These are phyloP conservation scores for Catunica adiposa DNA, from an alignment of 2,329 filamentous ascomycete species.

Conservation along the genomic window DNA sequence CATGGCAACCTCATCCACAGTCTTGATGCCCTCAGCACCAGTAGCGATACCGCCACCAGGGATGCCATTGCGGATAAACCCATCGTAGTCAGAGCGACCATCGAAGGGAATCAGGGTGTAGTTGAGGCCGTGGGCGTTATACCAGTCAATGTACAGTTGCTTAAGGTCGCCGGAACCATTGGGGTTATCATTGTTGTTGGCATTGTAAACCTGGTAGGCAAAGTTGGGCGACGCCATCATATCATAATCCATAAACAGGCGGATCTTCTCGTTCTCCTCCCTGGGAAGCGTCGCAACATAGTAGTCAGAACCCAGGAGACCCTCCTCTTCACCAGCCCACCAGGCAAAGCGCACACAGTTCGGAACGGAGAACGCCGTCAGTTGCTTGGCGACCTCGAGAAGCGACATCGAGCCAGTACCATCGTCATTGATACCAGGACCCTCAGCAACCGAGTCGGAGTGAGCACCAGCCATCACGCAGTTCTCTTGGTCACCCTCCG, in stretches of 20 bases:
- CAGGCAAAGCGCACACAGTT: conserved; percentile 52
- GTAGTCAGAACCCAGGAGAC: conserved; percentile 45
- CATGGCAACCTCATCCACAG: conserved; percentile 41
- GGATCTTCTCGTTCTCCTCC: conserved; percentile 45
- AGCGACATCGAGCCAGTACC: conserved; percentile 49
- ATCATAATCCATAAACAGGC: conserved; percentile 54
- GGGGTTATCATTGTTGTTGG: conserved; percentile 55
- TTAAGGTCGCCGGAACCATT: conserved; percentile 53
- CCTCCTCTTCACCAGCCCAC: conserved; percentile 53
- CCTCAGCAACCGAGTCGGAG: conserved; percentile 44
- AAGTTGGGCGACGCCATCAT: conserved; percentile 53
- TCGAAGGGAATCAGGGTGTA: conserved; percentile 60
- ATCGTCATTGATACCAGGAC: conserved; percentile 64
- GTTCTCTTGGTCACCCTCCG: conserved; percentile 41
- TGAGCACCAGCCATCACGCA: conserved; percentile 50
- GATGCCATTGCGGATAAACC: conserved; percentile 57
- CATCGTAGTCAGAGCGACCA: conserved; percentile 64
- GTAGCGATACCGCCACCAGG: conserved; percentile 62
- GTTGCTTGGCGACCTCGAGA: conserved; percentile 44
- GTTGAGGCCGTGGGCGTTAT: conserved; percentile 41
- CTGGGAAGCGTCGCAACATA: conserved; percentile 38
- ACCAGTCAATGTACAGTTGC: conserved; percentile 52
- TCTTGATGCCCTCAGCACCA: conserved; percentile 64
- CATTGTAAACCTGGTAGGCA: conserved; percentile 53
- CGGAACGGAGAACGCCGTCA: conserved; percentile 40